Conservation (phyloP, 805 yeast species). For the Saturnispora bothae region DNA sequence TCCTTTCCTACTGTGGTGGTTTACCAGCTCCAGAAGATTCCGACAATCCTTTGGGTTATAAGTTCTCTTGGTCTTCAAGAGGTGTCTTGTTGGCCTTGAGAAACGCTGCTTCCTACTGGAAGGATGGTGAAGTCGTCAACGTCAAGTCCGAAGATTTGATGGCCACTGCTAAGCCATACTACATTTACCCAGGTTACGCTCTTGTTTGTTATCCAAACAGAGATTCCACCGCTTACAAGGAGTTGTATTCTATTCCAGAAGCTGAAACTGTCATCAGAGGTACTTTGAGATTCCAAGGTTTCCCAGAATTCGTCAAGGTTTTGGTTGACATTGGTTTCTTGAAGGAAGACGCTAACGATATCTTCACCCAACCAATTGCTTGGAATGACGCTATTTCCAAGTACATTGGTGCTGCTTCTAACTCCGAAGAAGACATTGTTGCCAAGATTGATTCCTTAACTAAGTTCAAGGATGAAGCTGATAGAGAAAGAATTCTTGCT, state of each 20-base stretch:
- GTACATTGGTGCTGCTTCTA: slow-evolving; percentile 64
- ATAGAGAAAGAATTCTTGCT: slow-evolving; percentile 73
- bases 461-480: slow-evolving; percentile 68
- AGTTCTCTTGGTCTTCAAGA: slow-evolving; percentile 98
- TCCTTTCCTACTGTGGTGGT: slow-evolving; percentile 97
- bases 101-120: slow-evolving; percentile 83
- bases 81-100: slow-evolving; percentile 94
- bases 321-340: slow-evolving; percentile 90
- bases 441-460: slow-evolving; percentile 71
- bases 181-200: slow-evolving; percentile 90
- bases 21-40: slow-evolving; percentile 97
- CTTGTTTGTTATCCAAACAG: slow-evolving; percentile 96
- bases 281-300: slow-evolving; percentile 94
- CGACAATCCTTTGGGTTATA: slow-evolving; percentile 96
- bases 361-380: slow-evolving; percentile 45
- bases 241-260: slow-evolving; percentile 89
- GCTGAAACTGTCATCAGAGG: slow-evolving; percentile 96
- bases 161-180: slow-evolving; percentile 92
- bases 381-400: slow-evolving; percentile 86
- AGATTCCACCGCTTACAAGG: slow-evolving; percentile 90
- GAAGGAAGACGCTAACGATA: slow-evolving; percentile 58
- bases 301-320: slow-evolving; percentile 95
- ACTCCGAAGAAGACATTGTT: slow-evolving; percentile 61
- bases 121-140: slow-evolving; percentile 72
- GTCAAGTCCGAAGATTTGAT: slow-evolving; percentile 85